A percentile compares a stretch with the other conserved stretches of the same genome.
phyloP scores from a whole-genome alignment of 2,329 filamentous ascomycete genomes.

The Talaromyces sp. region DNA sequence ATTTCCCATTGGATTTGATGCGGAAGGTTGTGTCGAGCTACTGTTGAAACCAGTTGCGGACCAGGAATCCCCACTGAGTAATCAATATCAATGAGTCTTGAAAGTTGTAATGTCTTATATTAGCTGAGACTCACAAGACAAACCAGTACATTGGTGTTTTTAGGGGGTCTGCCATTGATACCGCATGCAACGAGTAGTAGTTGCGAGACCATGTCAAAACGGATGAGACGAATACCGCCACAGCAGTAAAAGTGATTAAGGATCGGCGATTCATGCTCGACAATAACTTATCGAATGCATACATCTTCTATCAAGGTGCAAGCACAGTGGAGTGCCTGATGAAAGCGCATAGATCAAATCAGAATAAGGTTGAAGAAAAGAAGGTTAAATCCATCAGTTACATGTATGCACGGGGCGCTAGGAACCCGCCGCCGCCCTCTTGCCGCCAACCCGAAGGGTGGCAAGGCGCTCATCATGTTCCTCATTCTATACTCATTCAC shows the following conservation, averaged over 20 bases:
- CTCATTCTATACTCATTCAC: no score
- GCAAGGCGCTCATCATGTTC: not conserved
- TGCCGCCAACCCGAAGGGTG: not conserved
- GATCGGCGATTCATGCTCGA: slow-evolving; percentile 15
- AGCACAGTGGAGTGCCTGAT: not conserved
- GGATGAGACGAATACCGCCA: slow-evolving; percentile 14
- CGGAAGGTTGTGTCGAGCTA: slow-evolving; percentile 11
- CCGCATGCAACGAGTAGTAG: not conserved
- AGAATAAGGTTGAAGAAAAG: not conserved
- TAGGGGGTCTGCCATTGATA: slow-evolving; percentile 7
- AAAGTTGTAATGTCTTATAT: not conserved
- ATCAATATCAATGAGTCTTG: not conserved
- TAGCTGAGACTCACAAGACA: slow-evolving; percentile 15
- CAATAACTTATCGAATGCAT: not conserved
- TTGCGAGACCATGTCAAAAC: slow-evolving; percentile 13
- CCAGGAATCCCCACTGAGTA: slow-evolving; percentile 16
- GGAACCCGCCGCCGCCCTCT: not conserved
- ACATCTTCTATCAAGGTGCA: not conserved
- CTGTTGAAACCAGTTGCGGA: slow-evolving; percentile 13
- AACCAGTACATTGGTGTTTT: slow-evolving; percentile 15
- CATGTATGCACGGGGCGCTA: not conserved
- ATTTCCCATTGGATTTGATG: slow-evolving; percentile 17
- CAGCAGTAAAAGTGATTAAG: slow-evolving; percentile 7
- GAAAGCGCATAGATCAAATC: not conserved
- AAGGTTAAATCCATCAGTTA: not conserved